Conservation (phyloP, 108 stramenopile genomes). For the Bacterosira constricta region DNA sequence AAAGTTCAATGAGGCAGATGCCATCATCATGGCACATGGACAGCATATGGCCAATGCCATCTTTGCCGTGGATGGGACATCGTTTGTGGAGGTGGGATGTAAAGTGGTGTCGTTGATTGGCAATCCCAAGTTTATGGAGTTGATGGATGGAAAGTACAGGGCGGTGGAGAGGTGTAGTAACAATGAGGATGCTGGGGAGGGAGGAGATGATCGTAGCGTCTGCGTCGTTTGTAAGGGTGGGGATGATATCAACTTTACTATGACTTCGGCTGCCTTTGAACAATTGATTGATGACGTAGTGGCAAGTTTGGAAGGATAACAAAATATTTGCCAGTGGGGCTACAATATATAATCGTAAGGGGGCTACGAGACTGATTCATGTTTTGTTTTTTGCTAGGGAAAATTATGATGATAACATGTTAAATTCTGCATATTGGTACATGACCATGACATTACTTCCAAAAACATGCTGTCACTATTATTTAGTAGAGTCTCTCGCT, state of each 20-base stretch:
- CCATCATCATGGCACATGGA: slow-evolving; percentile 48
- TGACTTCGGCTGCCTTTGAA: slow-evolving; percentile 36
- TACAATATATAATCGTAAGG: no score
- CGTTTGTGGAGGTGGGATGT: slow-evolving; percentile 47
- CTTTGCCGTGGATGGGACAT: slow-evolving; percentile 46
- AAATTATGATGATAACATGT: not conserved
- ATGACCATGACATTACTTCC: not conserved
- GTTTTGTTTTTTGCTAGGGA: not conserved
- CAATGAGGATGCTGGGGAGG: not conserved
- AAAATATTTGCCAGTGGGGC: no score
- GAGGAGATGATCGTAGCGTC: not conserved
- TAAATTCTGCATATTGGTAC: not conserved
- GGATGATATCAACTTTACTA: slow-evolving; percentile 21
- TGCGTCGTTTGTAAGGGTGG: slow-evolving; percentile 37
- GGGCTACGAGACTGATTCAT: no score
- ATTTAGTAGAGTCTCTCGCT: slow-evolving; percentile 10
- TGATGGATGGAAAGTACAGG: slow-evolving; percentile 35
- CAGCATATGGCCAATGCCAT: slow-evolving; percentile 45
- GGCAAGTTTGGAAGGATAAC: slow-evolving; percentile 7
- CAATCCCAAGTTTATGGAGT: slow-evolving; percentile 38
- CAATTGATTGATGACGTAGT: slow-evolving; percentile 43
- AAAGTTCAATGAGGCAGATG: slow-evolving; percentile 42
- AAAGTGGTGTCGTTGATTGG: slow-evolving; percentile 31
- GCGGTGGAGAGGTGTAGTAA: slow-evolving; percentile 27
- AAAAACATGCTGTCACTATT: not conserved